Evolutionary conservation across 495 filamentous ascomycete genomes (phyloP), one percentile per base, ranked within the genome.

Genomic region (Tuber microsphaerosporum): DNA sequence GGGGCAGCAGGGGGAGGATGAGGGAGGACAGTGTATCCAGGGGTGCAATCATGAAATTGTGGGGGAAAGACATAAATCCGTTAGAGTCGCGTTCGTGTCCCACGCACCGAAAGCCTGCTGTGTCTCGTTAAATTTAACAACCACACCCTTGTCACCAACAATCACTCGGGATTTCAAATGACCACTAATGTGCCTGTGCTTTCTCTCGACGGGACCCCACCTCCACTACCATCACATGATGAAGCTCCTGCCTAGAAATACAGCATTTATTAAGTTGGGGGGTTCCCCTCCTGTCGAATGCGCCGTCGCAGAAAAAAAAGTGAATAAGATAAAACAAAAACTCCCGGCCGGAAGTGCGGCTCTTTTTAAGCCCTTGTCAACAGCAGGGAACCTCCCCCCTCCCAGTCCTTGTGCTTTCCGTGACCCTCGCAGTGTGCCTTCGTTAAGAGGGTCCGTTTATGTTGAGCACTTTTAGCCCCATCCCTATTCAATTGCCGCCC

Each of bases 301-400:
- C 56, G 31, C n/a, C 56, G 8, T 34, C 56, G 1, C 3, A 3
- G 26, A 14, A 19, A 34, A 65, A 34, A 26, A 65, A 65, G 56
- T 31, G 9, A n/a, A 56, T 22, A n/a, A 34, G 34, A 34, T 65
- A 31, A 65, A 61, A 61, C 5, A 26, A 61, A 61, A 34, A 17
- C 56, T 31, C 56, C 56, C 56, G 56, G 56, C 56, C 4, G 56
- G 56, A 65, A 65, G 56, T 65, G 56, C 56, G 56, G 56, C 56
- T 65, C 56, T 65, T 31, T 65, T 65, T 65, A 65, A 65, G 56
- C 56, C 56, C 56, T 65, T 65, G 56, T 65, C 26, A 26, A 31
- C 56, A 12, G 34, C 26, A 65, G 31, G 14, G 56, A 19, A 34
- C 31, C 26, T 14, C 56, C 56, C 12, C 26, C 16, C 51, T 26